Evolutionary conservation across 345 rosid genomes (phyloP), one percentile per base, ranked within the genome.

Genomic region (Angophora floribunda): DNA sequence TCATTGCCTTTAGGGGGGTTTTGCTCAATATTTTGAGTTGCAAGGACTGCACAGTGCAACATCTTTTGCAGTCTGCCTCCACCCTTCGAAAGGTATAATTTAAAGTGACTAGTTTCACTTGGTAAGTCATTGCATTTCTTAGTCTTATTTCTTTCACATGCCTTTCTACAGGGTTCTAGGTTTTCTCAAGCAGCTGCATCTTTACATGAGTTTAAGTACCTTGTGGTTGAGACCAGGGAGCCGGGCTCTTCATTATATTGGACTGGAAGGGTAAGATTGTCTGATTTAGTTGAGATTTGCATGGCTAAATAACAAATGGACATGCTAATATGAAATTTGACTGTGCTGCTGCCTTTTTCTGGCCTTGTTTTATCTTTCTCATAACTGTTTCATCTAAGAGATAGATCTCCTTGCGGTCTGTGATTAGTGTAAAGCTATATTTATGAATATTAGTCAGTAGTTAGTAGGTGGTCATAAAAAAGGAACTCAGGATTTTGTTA

Each of bases 11-110:
- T 90, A 95, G 99, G 91, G 92, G 97, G 80, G 95, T 95, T 78
- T 93, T 97, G 75, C 98, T 96, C 90, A 95, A 96, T 91, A 93
- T 95, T 88, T 90, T 97, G 95, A 91, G 93, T 79, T 96, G 98
- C 87, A 89, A 91, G 87, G 93, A 94, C 87, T 93, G 92, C 87
- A 90, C 92, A 47, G 91, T 91, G 89, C 94, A 95, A 87, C 96
- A 97, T 92, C 98, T 95, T 89, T 93, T 97, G 96, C 98, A 95
- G 89, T 96, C 99, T 89, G 95, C 98, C 79, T 96, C 99, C 51
- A 92, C 94, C 85, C 96, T 96, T 90, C 99, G 99, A n/a, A 96
- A 96, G 99, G 99, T 97, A 93, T 88, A 86, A 51, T 19, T 52
- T 57, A 47, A 49, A 78, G 11, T 85, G 61, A 82, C 53, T 85